Base-by-base conservation (phyloP, 1,284 basidiomycete genomes). In the Agaricales sp. region DNA sequence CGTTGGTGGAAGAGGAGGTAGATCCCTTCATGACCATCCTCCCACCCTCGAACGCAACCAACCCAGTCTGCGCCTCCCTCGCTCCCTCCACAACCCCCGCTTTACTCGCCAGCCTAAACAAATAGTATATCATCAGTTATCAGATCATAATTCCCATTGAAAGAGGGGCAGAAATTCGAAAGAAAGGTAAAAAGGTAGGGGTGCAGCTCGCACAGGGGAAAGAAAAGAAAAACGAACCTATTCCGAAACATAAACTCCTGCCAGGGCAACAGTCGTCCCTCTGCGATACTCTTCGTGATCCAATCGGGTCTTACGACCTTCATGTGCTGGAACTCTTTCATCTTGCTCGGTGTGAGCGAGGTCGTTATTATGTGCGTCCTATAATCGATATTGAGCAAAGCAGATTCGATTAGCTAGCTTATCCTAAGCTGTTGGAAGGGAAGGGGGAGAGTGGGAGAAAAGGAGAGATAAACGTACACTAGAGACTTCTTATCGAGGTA, bases 301-400 rank as follows among this genome's bases (percentile, higher is more conserved):
- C 94, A 99, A 51, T 84, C 83, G 0, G 92, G 92, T 26, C 71
- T 72, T 23, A 89, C 92, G 11, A 97, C 84, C 60, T 91, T 94
- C 80, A 95, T 87, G 47, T 83, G 67, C 59, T 85, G 78, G 64
- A 94, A 96, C 57, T 96, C 92, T 44, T 78, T 77, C 45, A 91
- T 75, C 66, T 98, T 98, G 48, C 82, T 82, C 0, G 92, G 83
- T 0, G 95, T 97, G 25, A 99, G 74, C 19, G 89, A 85, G 51
- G 84, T 87, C 0, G 95, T 94, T 50, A 99, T 73, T 55, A 98
- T 84, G 61, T 94, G 92, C 0, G 91, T 93, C 37, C 87, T 88
- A 55, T 35, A 11, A 35, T n/a, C 8, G 30, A n/a, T 8, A 35
- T 11, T 11, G 30, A 35, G 30, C 8, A 11, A n/a, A 50, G 51